Base-by-base conservation (phyloP, 2,329 filamentous ascomycete species). In the Ceratocystis ficicola region DNA sequence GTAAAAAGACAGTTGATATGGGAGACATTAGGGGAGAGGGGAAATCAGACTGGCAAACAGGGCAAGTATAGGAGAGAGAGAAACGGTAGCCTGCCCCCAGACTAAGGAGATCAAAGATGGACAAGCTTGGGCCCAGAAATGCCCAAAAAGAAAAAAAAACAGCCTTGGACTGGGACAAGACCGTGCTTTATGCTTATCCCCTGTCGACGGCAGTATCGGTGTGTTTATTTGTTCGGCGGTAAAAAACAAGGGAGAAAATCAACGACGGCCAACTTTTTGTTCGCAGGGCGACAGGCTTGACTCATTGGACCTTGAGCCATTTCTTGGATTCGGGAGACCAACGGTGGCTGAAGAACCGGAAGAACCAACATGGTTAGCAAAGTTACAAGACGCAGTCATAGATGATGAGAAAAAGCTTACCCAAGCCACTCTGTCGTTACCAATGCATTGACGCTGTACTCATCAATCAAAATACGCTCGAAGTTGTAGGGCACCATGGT, bases 401-500 rank as follows among this genome's bases (percentile, higher is more conserved):
- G 10, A 41, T 41, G 3, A 4, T 32, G 57, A 62, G 66, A 36
- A 63, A 66, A 65, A 67, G 78, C 84, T 73, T 74, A 88, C 85
- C 81, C 82, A 71, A 82, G 76, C 76, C 81, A 87, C 65, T 83
- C 76, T 0, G 86, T 87, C 1, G 77, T 76, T 0, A 82, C 80
- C 66, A 89, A 73, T 30, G 83, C 82, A 75, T 80, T 83, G n/a
- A 76, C 73, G 36, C 81, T 79, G 70, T 90, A 90, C 75, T 90
- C 87, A 36, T 83, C 80, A 2, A 78, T 78, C 65, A 90, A 74
- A 32, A 89, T 83, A 71, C 79, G 80, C 70, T 88, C 85, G 69
- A 87, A 88, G 65, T 78, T 79, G 72, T 84, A 87, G 3, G 90
- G 90, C 28, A 94, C 81, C 69, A 80, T 81, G 28, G 87, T 87